A percentile compares a stretch with the other conserved stretches of the same genome.
Evolutionary conservation across 768 basidiomycete species (phyloP).

Genomic region (Pleurotus ostreatus): DNA sequence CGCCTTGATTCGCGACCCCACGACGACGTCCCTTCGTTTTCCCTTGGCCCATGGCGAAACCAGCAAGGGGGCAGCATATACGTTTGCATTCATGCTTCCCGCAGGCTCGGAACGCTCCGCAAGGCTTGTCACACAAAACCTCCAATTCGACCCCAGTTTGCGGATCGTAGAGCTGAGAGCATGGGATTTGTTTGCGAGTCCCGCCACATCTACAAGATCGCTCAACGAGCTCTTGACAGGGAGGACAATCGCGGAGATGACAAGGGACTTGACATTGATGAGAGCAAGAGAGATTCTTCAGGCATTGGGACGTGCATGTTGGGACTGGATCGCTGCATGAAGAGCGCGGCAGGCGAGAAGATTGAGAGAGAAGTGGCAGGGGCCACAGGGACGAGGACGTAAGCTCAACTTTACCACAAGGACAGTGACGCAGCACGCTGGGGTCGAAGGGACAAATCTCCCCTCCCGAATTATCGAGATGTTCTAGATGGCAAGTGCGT

Average conservation of each 20-base stretch:
- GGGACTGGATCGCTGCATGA: slow-evolving; percentile 77
- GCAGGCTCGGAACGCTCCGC: slow-evolving; percentile 74
- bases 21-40: slow-evolving; percentile 66
- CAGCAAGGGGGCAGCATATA: slow-evolving; percentile 86
- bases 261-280: slow-evolving; percentile 72
- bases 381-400: slow-evolving; percentile 12
- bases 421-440: slow-evolving; percentile 62
- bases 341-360: slow-evolving; percentile 27
- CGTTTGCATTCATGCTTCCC: slow-evolving; percentile 84
- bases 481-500: slow-evolving; percentile 58
- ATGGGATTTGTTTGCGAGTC: slow-evolving; percentile 52
- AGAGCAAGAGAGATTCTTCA: slow-evolving; percentile 62
- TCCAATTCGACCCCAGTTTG: slow-evolving; percentile 36
- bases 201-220: slow-evolving; percentile 87
- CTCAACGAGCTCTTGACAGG: slow-evolving; percentile 66
- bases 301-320: slow-evolving; percentile 69
- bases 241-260: slow-evolving; percentile 77
- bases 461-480: neutral
- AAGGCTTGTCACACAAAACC: slow-evolving; percentile 77
- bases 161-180: slow-evolving; percentile 40
- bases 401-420: slow-evolving; percentile 59
- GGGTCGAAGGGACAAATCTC: slow-evolving; percentile 71
- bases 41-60: slow-evolving; percentile 39
- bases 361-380: slow-evolving; percentile 34
- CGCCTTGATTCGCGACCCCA: slow-evolving; percentile 20